Conservation (phyloP, 179 eudicot genomes). For the Spinacia oleracea region DNA sequence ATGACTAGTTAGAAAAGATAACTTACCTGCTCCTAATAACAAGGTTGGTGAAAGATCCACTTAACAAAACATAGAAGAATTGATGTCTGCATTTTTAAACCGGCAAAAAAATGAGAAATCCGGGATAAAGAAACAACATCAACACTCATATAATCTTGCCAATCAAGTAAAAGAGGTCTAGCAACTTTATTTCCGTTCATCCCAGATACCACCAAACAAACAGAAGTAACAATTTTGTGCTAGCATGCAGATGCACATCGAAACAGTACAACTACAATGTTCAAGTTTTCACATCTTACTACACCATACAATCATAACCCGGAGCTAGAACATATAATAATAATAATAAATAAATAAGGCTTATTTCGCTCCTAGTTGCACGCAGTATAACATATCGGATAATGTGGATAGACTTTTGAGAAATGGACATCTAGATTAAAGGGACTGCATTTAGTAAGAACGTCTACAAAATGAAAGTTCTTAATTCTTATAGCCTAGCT, state of each 20-base stretch:
- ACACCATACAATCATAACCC: neutral
- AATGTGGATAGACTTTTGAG: no score
- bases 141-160: neutral
- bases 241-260: neutral
- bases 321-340: no score
- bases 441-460: no score
- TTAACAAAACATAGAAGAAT: constrained; percentile 50
- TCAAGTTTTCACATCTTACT: neutral
- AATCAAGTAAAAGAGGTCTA: neutral
- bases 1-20: neutral
- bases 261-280: neutral
- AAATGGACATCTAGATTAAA: no score
- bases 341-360: no score
- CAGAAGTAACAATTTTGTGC: neutral
- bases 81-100: constrained; percentile 49
- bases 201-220: neutral
- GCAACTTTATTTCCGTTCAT: constrained; percentile 7
- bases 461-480: no score
- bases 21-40: constrained; percentile 66
- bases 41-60: constrained; percentile 45
- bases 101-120: neutral
- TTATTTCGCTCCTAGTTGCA: no score
- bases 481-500: no score
- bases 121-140: neutral
- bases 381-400: no score